These are phyloP conservation scores for Saccharomycopsis capsularis DNA, from an alignment of 805 yeast genomes.

Conservation along the genomic window DNA sequence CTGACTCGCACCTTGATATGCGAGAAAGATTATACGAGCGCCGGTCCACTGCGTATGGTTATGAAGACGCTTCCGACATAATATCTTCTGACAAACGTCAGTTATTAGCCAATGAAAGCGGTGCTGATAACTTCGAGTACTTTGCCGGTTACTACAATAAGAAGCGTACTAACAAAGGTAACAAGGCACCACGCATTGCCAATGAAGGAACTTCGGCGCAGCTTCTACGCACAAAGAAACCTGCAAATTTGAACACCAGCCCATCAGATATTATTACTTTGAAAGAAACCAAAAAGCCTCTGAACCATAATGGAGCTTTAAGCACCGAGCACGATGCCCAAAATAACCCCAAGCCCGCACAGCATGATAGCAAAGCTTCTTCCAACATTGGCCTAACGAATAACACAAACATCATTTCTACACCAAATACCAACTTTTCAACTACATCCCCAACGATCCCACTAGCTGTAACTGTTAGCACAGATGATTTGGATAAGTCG, in stretches of 20 bases:
- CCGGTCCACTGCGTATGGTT: slow-evolving; percentile 11
- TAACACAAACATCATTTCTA: neutral
- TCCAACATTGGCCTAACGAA: neutral
- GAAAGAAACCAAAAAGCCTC: no score
- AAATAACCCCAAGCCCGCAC: neutral
- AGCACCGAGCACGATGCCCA: no score
- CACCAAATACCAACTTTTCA: neutral
- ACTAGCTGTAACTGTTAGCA: neutral
- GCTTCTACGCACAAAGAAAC: neutral
- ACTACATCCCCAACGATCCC: neutral
- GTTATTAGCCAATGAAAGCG: neutral
- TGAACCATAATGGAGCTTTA: no score
- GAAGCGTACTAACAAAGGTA: neutral
- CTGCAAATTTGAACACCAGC: neutral
- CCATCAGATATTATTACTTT: no score
- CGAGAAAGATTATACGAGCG: slow-evolving; percentile 13
- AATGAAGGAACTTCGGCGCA: slow-evolving; percentile 9
- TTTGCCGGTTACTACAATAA: neutral
- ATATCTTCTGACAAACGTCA: neutral
- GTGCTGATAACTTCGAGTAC: neutral
- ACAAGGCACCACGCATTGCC: no score
- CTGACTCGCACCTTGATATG: slow-evolving; percentile 10
- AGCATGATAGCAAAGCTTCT: neutral
- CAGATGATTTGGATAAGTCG: no score
- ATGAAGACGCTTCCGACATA: neutral